Percentiles rank a stretch among this genome's conserved stretches.
These are phyloP conservation scores for Phytophthora ohioensis DNA, from an alignment of 352 stramenopile genomes.

Conservation along the genomic window DNA sequence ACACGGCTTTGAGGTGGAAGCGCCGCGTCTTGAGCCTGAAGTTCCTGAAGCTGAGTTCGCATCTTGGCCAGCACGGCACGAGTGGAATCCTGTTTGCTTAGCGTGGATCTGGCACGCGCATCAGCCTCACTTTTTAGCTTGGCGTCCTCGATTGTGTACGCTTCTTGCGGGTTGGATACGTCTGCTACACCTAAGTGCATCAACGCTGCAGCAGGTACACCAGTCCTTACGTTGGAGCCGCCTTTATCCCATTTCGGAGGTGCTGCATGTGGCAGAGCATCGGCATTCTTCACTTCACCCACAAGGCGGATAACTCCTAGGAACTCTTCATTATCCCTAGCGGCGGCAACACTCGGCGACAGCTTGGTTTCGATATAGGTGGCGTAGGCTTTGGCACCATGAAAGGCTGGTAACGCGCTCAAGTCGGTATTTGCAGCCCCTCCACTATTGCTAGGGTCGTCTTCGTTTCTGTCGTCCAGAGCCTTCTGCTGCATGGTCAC, in stretches of 20 bases:
- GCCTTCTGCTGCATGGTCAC: conserved; percentile 62
- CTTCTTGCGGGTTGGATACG: conserved; percentile 68
- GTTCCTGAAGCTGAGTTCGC: conserved; percentile 77
- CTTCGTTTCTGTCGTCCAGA: conserved; percentile 53
- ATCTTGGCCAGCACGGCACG: conserved; percentile 87
- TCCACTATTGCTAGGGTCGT: conserved; percentile 48
- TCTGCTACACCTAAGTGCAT: conserved; percentile 68
- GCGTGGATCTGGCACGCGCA: conserved; percentile 53
- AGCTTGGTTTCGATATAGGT: conserved; percentile 69
- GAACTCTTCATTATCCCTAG: conserved; percentile 65
- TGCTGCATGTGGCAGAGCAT: conserved; percentile 36
- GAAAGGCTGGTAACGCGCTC: conserved; percentile 66
- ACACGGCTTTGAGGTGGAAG: conserved; percentile 67
- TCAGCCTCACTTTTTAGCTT: conserved; percentile 93
- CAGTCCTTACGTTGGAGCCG: conserved; percentile 15
- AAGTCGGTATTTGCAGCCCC: conserved; percentile 50
- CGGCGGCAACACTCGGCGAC: conserved; percentile 24
- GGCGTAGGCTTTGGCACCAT: conserved; percentile 78
- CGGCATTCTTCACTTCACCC: conserved; percentile 45
- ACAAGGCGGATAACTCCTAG: conserved; percentile 58
- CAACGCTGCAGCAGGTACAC: conserved; percentile 26
- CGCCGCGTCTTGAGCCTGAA: conserved; percentile 67
- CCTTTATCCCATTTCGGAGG: conserved; percentile 20
- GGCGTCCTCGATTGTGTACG: conserved; percentile 94
- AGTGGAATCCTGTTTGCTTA: conserved; percentile 90